phyloP scores from a whole-genome alignment of 2,329 filamentous ascomycete genomes.

The Pyricularia grisea region DNA sequence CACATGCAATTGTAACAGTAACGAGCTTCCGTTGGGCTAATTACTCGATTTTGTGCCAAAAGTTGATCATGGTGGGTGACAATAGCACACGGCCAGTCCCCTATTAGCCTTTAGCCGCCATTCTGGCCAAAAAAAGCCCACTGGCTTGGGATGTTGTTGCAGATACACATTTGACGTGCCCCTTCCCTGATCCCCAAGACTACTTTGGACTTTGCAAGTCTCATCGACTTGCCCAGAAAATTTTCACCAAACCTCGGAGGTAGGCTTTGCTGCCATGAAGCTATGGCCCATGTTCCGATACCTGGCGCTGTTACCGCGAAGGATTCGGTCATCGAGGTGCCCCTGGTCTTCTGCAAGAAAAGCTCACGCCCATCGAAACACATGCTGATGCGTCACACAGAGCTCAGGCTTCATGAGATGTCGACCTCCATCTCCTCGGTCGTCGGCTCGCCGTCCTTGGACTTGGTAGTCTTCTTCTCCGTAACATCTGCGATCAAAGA shows the following conservation, averaged over 20 bases:
- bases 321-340: neutral
- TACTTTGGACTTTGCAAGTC: neutral
- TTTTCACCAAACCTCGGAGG: neutral
- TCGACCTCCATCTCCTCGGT: constrained; percentile 5
- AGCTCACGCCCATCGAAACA: neutral
- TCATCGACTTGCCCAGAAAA: neutral
- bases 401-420: constrained; percentile 2
- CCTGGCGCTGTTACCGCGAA: neutral
- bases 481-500: neutral
- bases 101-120: neutral
- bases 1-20: too few relatives aligned
- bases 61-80: neutral
- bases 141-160: neutral
- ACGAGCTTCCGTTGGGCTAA: too few relatives aligned
- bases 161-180: neutral
- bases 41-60: neutral
- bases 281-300: neutral
- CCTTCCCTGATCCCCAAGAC: neutral
- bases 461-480: neutral
- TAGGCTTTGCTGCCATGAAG: neutral
- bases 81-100: neutral
- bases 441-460: neutral
- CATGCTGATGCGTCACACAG: neutral
- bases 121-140: neutral
- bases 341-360: neutral